phyloP scores from a whole-genome alignment of 192 early-diverging fungal species.

The Mortierella hygrophila region DNA sequence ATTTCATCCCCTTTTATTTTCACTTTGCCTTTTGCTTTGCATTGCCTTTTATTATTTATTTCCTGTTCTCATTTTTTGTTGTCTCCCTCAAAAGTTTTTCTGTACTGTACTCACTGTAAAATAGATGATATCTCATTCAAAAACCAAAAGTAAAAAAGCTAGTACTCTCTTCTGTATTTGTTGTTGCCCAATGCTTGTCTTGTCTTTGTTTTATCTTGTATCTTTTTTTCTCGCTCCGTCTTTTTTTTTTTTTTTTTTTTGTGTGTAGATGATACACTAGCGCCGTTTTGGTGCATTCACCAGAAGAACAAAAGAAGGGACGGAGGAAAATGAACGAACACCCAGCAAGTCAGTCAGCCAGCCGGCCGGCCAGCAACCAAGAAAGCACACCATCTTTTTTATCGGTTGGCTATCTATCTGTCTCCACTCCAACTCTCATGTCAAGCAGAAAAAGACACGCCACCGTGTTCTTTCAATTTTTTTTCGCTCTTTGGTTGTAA shows the following conservation, averaged over 20 bases:
- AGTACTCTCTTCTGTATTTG: neutral
- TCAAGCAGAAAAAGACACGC: neutral
- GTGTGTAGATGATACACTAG: neutral
- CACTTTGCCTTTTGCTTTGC: neutral
- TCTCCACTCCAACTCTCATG: neutral
- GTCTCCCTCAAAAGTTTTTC: neutral
- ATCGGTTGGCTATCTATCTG: neutral
- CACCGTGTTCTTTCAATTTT: neutral
- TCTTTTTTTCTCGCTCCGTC: constrained; percentile 4
- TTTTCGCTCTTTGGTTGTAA: neutral
- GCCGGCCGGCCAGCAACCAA: neutral
- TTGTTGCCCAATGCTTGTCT: neutral
- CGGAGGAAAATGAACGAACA: neutral
- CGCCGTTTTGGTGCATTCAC: neutral
- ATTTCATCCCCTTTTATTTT: neutral
- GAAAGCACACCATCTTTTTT: neutral
- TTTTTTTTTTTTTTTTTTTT: constrained; percentile 4
- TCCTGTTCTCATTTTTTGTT: neutral
- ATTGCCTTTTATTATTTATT: neutral
- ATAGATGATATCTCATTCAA: neutral
- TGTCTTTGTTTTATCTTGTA: neutral
- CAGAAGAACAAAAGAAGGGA: neutral
- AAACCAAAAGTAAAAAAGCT: constrained; percentile 1
- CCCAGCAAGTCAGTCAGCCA: too few relatives aligned
- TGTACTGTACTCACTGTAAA: neutral